Conservation (phyloP, 495 filamentous ascomycete species). For the Aspergillus nanangensis region DNA sequence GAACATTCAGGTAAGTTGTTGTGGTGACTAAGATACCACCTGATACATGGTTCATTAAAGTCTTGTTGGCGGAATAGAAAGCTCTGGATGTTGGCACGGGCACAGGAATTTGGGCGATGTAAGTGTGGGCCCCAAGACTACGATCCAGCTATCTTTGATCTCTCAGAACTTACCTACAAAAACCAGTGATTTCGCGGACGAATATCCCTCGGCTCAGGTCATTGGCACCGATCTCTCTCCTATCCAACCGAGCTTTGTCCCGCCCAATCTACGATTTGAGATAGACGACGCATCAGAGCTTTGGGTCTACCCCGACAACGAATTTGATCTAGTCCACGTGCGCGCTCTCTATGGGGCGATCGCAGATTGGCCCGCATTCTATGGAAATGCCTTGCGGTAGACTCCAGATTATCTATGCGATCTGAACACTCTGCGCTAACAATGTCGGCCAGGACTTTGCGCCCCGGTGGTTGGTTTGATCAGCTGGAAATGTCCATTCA, state of each 20-base stretch:
- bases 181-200: slow-evolving; percentile 41
- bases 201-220: slow-evolving; percentile 16
- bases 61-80: slow-evolving; percentile 17
- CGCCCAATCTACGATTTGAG: slow-evolving; percentile 50
- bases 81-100: slow-evolving; percentile 54
- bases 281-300: slow-evolving; percentile 49
- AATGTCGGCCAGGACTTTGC: slow-evolving; percentile 29
- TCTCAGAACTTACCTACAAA: neutral
- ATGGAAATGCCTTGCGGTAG: slow-evolving; percentile 31
- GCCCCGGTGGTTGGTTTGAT: slow-evolving; percentile 65
- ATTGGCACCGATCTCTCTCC: slow-evolving; percentile 43
- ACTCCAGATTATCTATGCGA: neutral
- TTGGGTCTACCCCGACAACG: slow-evolving; percentile 47
- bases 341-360: slow-evolving; percentile 54
- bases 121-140: slow-evolving; percentile 6
- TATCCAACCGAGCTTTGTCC: slow-evolving; percentile 34
- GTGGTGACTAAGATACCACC: too few relatives aligned
- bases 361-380: slow-evolving; percentile 51
- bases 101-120: slow-evolving; percentile 53
- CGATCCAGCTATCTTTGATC: too few relatives aligned
- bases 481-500: slow-evolving; percentile 50
- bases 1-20: slow-evolving; percentile 41
- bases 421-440: neutral
- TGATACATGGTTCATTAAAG: too few relatives aligned
- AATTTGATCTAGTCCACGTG: slow-evolving; percentile 63